These are phyloP conservation scores for Filosporella fistucella DNA, from an alignment of 495 filamentous ascomycete genomes.

Conservation along the genomic window DNA sequence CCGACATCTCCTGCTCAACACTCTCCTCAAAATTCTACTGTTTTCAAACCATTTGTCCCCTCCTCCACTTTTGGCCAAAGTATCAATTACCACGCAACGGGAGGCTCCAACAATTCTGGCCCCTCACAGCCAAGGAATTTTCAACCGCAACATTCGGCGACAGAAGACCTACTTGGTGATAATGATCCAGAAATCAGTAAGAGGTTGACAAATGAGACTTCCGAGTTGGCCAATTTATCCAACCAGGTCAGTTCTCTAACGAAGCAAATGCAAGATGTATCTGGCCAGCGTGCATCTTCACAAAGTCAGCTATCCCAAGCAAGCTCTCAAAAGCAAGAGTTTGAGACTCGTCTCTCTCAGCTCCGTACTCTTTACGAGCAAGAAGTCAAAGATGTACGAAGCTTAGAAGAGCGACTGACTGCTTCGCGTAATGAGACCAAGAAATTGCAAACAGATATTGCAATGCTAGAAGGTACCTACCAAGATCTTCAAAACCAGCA, in stretches of 20 bases:
- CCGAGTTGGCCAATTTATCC: slow-evolving; percentile 92
- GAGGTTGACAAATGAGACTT: slow-evolving; percentile 80
- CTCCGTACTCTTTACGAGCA: slow-evolving; percentile 86
- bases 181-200: slow-evolving; percentile 86
- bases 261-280: slow-evolving; percentile 90
- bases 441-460: slow-evolving; percentile 76
- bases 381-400: slow-evolving; percentile 80
- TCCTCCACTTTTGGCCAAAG: slow-evolving; percentile 86
- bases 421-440: slow-evolving; percentile 72
- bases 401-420: slow-evolving; percentile 76
- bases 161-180: slow-evolving; percentile 93
- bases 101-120: slow-evolving; percentile 55
- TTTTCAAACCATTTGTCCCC: slow-evolving; percentile 87
- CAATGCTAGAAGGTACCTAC: slow-evolving; percentile 72
- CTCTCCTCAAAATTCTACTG: slow-evolving; percentile 40
- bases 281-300: slow-evolving; percentile 68
- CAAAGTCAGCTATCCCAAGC: slow-evolving; percentile 77
- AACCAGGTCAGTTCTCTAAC: slow-evolving; percentile 88
- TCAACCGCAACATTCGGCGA: slow-evolving; percentile 41
- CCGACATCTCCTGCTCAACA: slow-evolving; percentile 44
- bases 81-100: slow-evolving; percentile 73
- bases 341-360: slow-evolving; percentile 80
- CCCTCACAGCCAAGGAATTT: slow-evolving; percentile 28
- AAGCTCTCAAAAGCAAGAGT: slow-evolving; percentile 81
- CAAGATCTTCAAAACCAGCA: slow-evolving; percentile 86